A percentile compares a stretch with the other conserved stretches of the same genome.
phyloP scores from a whole-genome alignment of 2,329 filamentous ascomycete species.

The Dactylellina cionopaga region DNA sequence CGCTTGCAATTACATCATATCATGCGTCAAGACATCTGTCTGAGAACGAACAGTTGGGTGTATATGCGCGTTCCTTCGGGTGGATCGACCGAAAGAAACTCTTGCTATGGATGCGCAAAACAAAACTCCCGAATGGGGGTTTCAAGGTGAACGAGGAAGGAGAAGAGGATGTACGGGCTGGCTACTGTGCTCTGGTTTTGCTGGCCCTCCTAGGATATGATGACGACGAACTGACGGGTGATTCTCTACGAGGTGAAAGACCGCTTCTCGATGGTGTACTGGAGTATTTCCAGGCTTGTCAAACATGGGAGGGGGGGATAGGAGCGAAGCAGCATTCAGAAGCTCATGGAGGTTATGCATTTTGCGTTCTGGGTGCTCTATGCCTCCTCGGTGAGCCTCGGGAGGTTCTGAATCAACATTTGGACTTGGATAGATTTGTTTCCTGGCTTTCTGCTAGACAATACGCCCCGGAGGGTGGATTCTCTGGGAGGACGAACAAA shows the following conservation, averaged over 20 bases:
- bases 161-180: slow-evolving; percentile 92
- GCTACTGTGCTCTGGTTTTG: slow-evolving; percentile 88
- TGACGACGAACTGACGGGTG: slow-evolving; percentile 32
- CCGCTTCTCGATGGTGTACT: slow-evolving; percentile 50
- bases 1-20: slow-evolving; percentile 69
- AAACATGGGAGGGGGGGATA: slow-evolving; percentile 95
- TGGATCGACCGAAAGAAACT: slow-evolving; percentile 79
- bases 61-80: slow-evolving; percentile 58
- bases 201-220: slow-evolving; percentile 74
- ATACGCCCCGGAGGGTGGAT: slow-evolving; percentile 89
- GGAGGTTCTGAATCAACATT: slow-evolving; percentile 57
- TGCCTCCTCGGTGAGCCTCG: slow-evolving; percentile 84
- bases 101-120: slow-evolving; percentile 87
- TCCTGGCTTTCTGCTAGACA: slow-evolving; percentile 91
- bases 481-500: slow-evolving; percentile 95
- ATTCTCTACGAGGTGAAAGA: slow-evolving; percentile 17
- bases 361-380: slow-evolving; percentile 89
- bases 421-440: slow-evolving; percentile 79
- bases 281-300: slow-evolving; percentile 65
- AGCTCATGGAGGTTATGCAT: slow-evolving; percentile 95
- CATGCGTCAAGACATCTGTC: slow-evolving; percentile 27
- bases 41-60: slow-evolving; percentile 71
- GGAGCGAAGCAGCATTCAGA: slow-evolving; percentile 83
- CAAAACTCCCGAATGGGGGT: slow-evolving; percentile 90
- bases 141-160: slow-evolving; percentile 87